Evolutionary conservation across 805 yeast species (phyloP).

Genomic region (Candida schatavii): DNA sequence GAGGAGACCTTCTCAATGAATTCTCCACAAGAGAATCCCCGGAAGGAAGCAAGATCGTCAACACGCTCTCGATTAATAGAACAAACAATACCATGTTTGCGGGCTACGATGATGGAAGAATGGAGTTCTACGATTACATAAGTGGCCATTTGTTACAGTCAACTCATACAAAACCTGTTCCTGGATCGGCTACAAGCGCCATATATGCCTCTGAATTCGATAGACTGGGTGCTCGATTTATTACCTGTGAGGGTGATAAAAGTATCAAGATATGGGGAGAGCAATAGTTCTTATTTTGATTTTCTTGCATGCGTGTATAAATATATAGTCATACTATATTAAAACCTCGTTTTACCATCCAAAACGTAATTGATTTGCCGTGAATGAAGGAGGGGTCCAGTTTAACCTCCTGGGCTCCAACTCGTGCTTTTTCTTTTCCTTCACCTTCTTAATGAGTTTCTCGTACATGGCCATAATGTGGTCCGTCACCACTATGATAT

Average conservation of each 20-base stretch:
- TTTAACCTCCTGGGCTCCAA: constrained; percentile 68
- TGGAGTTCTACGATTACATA: constrained; percentile 76
- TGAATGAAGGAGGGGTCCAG: constrained; percentile 96
- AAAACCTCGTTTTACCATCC: constrained; percentile 95
- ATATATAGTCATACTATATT: not conserved
- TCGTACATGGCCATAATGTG: constrained; percentile 77
- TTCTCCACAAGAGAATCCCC: constrained; percentile 44
- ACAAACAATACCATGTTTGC: constrained; percentile 63
- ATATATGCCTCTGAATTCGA: constrained; percentile 74
- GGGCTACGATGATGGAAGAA: constrained; percentile 81
- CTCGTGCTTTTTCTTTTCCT: constrained; percentile 70
- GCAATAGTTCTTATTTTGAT: no score
- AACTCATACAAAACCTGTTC: constrained; percentile 50
- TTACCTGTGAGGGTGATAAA: constrained; percentile 91
- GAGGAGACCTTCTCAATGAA: constrained; percentile 61
- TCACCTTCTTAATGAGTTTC: constrained; percentile 46
- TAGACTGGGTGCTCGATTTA: constrained; percentile 70
- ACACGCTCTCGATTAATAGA: constrained; percentile 64
- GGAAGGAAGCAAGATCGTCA: constrained; percentile 50
- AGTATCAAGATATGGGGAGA: constrained; percentile 68
- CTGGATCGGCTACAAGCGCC: constrained; percentile 72
- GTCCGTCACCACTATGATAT: constrained; percentile 80
- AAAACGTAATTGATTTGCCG: constrained; percentile 92
- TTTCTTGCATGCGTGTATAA: not conserved
- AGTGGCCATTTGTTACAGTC: constrained; percentile 63